Base-by-base conservation (phyloP, 306 rosid species). In the Sechiopsis laciniata region DNA sequence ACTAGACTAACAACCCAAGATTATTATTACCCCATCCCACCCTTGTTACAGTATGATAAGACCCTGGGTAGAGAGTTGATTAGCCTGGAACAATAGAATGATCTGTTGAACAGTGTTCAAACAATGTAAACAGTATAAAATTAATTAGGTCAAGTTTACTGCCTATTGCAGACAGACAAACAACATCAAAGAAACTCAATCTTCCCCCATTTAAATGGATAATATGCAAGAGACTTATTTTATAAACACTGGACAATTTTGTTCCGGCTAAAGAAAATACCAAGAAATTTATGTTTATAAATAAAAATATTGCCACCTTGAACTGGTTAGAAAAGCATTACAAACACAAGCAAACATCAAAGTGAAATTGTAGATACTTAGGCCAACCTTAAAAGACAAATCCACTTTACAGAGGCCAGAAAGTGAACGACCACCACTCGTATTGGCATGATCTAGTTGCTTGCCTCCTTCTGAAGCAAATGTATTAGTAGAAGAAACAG, bases 351-450 rank as follows among this genome's bases (percentile, higher is more conserved):
- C 60, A 15, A 37, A 71, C 55, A 11, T 24, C 8, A 2, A 17
- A 24, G 53, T 51, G 46, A n/a, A 56, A 68, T 29, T 51, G 66
- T 73, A 70, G 32, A 69, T 71, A 68, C 22, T 26, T 10, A 57
- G 72, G 72, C 88, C 73, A 64, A 88, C 99, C 87, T 88, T 91
- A 81, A 88, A 85, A 74, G 81, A 78, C 74, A 88, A 59, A 73
- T 88, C 87, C 64, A 78, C 84, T 75, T 79, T 82, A 54, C 80
- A 82, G 78, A 61, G 51, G 45, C 70, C 59, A 55, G 90, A 83
- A 46, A 55, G 84, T 76, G 86, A 78, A 51, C 67, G 70, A 73
- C 76, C 79, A 77, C 81, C 75, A 76, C 77, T 58, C 59, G 78
- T 83, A 52, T 71, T 80, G 58, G 67, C 74, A 77, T 37, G 52